Conservation (phyloP, 257 asterid genomes). For the Solanum gandarillasii region DNA sequence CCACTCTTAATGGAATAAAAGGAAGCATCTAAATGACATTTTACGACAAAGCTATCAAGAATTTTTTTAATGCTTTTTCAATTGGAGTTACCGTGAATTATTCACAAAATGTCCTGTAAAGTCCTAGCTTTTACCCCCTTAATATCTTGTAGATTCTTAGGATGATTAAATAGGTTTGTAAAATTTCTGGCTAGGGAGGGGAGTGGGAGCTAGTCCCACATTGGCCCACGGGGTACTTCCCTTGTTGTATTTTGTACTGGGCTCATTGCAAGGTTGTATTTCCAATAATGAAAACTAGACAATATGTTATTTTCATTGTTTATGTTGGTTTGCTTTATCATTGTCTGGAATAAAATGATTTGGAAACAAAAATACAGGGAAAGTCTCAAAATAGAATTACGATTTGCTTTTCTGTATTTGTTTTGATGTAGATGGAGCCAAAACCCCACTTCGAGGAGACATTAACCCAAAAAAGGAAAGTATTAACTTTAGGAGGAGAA, state of each 20-base stretch:
- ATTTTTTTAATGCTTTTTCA: not conserved
- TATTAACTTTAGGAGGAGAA: not conserved
- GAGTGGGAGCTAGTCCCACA: not conserved
- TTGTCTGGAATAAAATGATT: not conserved
- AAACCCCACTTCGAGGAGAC: not conserved
- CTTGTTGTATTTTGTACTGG: not conserved
- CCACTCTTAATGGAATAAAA: not conserved
- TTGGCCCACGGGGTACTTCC: not conserved
- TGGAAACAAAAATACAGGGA: not conserved
- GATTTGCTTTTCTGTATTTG: not conserved
- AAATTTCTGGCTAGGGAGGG: not conserved
- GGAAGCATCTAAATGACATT: not conserved
- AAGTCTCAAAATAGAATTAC: not conserved
- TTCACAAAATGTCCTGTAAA: not conserved
- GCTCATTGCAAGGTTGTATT: not conserved
- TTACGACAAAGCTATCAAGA: not conserved
- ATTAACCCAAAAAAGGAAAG: not conserved
- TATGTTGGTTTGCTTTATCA: not conserved
- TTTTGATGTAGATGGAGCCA: not conserved
- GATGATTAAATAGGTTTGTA: not conserved
- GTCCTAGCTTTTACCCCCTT: not conserved
- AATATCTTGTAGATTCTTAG: not conserved
- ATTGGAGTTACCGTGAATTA: not conserved
- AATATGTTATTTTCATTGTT: not conserved
- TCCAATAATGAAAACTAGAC: not conserved